Base-by-base conservation (phyloP, 2,329 filamentous ascomycete genomes). In the Huntiella decipiens region DNA sequence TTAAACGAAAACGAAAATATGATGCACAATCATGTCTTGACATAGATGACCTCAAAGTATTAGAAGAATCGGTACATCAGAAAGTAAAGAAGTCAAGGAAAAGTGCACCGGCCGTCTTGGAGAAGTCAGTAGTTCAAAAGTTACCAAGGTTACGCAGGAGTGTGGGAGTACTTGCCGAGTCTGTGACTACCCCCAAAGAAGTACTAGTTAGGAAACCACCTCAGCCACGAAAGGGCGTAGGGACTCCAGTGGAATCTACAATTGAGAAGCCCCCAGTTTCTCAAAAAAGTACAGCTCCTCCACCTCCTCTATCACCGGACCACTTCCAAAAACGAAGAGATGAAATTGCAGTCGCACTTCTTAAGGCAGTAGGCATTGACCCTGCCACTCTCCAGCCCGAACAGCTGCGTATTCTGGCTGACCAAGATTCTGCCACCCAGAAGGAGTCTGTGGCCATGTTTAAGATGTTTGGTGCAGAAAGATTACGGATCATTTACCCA, bases 341-440 rank as follows among this genome's bases (percentile, higher is more conserved):
- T 28, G 22, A 28, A 28, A 28, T 28, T 28, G 71, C 73, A 5
- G 61, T 62, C n/a, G 58, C 60, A 17, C 59, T 74, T 28, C 62
- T 76, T 4, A 57, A 40, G 2, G 61, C 62, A 1, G 63, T 58
- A n/a, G 63, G 61, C 4, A 63, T 76, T n/a, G 65, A 72, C 34
- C 70, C 69, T 1, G 57, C 60, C 2, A 68, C 70, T 0, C 58
- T 76, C 7, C 71, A 68, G 0, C 51, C 57, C 3, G 71, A 75
- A 39, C 72, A 76, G 53, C 73, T 76, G 50, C 66, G 61, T 52
- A 76, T 74, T 12, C 73, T 77, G 52, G 63, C 71, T 6, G 76
- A 77, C 46, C 73, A 77, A 56, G 66, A 71, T 1, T 70, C 71
- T 0, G 63, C 67, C 3, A 56, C 75, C 4, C 73, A 76, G 51